Evolutionary conservation across 768 basidiomycete genomes (phyloP).

Genomic region (Dacryopinax primogenitus): DNA sequence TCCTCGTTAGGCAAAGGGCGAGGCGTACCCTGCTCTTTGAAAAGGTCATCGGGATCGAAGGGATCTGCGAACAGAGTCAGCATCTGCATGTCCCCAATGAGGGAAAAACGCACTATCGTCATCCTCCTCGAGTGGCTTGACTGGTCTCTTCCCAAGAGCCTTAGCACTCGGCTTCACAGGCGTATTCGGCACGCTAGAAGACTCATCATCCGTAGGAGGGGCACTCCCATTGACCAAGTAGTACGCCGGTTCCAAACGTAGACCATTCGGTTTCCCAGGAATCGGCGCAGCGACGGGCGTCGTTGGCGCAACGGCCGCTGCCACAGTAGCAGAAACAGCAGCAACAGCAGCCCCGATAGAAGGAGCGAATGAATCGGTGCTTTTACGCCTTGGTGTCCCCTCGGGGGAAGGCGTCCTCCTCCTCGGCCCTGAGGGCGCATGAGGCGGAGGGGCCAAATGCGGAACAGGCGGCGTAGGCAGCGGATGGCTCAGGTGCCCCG

Average conservation of each 20-base stretch:
- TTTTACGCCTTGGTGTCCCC: neutral
- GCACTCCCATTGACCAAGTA: neutral
- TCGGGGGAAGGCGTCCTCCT: constrained; percentile 8
- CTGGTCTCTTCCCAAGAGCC: constrained; percentile 69
- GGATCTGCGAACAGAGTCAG: constrained; percentile 26
- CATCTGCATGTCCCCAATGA: neutral
- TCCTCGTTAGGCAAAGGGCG: constrained; percentile 12
- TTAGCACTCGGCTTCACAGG: constrained; percentile 67
- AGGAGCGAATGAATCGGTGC: neutral
- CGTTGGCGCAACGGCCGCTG: constrained; percentile 4
- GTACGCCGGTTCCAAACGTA: constrained; percentile 7
- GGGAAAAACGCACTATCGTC: constrained; percentile 33
- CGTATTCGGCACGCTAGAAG: constrained; percentile 17
- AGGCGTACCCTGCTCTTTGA: constrained; percentile 32
- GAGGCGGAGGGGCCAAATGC: constrained; percentile 16
- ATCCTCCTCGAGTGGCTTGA: constrained; percentile 36
- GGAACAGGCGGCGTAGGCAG: constrained; percentile 28
- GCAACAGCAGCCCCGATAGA: too few relatives aligned
- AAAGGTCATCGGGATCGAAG: constrained; percentile 47
- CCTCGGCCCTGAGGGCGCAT: constrained; percentile 1
- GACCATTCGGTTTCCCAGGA: constrained; percentile 6
- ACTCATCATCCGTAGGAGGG: constrained; percentile 17
- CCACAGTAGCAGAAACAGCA: neutral
- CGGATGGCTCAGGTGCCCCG: constrained; percentile 22
- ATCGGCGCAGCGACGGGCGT: constrained; percentile 9